Base-by-base conservation (phyloP, 495 filamentous ascomycete species). In the Hypoxylon fuscum region DNA sequence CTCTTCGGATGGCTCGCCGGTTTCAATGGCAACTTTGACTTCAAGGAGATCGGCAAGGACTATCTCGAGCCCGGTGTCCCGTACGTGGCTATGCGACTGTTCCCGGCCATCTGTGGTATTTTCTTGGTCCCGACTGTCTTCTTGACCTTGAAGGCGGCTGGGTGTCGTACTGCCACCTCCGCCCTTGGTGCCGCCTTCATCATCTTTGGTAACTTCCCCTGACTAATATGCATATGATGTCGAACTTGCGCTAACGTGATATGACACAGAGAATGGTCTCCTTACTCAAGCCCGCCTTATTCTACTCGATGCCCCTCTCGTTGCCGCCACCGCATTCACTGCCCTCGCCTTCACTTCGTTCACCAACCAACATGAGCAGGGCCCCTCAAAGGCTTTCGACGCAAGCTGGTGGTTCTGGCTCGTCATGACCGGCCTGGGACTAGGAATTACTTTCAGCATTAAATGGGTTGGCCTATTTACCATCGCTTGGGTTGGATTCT, bases 401-500 rank as follows among this genome's bases (percentile, higher is more conserved):
- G 84, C 87, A 9, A 88, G 85, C 70, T 98, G 95, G 95, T 98
- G 95, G 95, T 96, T 98, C 78, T 98, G 96, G 95, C 83, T 98
- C 42, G 84, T 80, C 35, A 86, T 90, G 67, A 97, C 91, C 17
- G 95, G 95, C 51, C 76, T 98, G 21, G 88, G 88, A 11, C 82
- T 98, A 40, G 95, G 95, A 61, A 91, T 93, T 37, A 98, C 95
- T 0, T 83, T 91, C 55, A 97, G 94, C 76, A 91, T 97, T 55
- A 98, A 98, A 81, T 98, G 95, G 95, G 95, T 98, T 70, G 95
- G 95, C 29, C 81, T 98, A 41, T 98, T 98, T 80, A 98, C 95
- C 40, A 97, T 97, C 74, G 95, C 94, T 17, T 98, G 95, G 95
- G 93, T 98, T 70, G 95, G 95, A 43, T 87, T 83, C 70, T 84